Evolutionary conservation across 306 rosid species (phyloP).

Genomic region (Carpinus viminea): DNA sequence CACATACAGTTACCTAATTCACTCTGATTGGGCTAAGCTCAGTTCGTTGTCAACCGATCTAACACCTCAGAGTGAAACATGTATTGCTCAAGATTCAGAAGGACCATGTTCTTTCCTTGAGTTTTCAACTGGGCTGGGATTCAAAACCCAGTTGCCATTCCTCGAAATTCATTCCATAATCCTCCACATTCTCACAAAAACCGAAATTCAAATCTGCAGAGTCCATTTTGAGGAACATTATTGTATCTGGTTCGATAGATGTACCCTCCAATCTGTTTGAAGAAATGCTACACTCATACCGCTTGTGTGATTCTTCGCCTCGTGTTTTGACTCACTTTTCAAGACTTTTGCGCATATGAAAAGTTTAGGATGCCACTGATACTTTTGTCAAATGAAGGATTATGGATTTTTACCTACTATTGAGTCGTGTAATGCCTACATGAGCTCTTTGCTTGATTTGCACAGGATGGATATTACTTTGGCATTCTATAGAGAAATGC

Average conservation of each 20-base stretch:
- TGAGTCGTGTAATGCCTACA: conserved; percentile 65
- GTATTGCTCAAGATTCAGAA: conserved; percentile 54
- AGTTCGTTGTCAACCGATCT: conserved; percentile 31
- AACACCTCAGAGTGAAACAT: conserved; percentile 49
- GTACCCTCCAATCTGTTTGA: conserved; percentile 57
- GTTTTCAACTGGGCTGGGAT: conserved; percentile 68
- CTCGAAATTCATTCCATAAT: conserved; percentile 20
- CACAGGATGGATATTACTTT: conserved; percentile 57
- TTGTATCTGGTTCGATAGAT: conserved; percentile 35
- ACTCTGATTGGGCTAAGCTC: conserved; percentile 76
- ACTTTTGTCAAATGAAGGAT: conserved; percentile 65
- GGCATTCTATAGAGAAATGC: conserved; percentile 55
- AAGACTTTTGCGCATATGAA: conserved; percentile 68
- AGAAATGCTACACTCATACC: conserved; percentile 52
- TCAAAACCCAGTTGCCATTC: conserved; percentile 53
- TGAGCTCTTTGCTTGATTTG: conserved; percentile 60
- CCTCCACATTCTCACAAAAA: background rate
- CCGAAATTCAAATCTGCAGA: conserved; percentile 59
- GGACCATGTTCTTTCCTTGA: conserved; percentile 70
- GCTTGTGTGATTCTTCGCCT: conserved; percentile 65
- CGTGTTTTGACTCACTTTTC: conserved; percentile 69
- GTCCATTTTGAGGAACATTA: conserved; percentile 42
- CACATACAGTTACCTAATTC: conserved; percentile 47
- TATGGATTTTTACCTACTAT: conserved; percentile 63
- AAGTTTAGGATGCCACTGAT: conserved; percentile 62